A percentile compares a stretch with the other conserved stretches of the same genome.
phyloP scores from a whole-genome alignment of 306 rosid genomes.

The Quercus mongolica region DNA sequence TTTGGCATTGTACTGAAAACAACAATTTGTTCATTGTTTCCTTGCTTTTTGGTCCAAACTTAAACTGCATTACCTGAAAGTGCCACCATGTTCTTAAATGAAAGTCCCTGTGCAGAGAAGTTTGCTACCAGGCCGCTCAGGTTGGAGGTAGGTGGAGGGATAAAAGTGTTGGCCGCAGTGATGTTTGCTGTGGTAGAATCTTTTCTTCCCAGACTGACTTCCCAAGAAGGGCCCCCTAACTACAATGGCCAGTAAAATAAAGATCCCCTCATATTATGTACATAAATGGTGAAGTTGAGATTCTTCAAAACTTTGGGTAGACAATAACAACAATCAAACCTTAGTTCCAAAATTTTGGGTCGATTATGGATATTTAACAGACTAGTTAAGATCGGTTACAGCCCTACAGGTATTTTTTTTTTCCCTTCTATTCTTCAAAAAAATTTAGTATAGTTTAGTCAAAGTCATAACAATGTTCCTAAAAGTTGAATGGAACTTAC shows the following conservation, averaged over 20 bases:
- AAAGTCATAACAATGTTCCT: background rate
- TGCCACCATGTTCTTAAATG: constrained; percentile 46
- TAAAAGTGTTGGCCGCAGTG: constrained; percentile 35
- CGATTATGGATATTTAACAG: too few relatives aligned
- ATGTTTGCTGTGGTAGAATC: constrained; percentile 57
- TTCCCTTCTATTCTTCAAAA: too few relatives aligned
- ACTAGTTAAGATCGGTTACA: too few relatives aligned
- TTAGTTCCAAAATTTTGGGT: too few relatives aligned
- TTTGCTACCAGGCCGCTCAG: constrained; percentile 25
- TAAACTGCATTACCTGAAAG: constrained; percentile 42
- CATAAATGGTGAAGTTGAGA: too few relatives aligned
- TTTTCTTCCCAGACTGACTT: constrained; percentile 56
- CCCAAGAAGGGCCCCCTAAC: constrained; percentile 66
- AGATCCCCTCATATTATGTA: background rate
- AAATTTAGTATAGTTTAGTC: too few relatives aligned
- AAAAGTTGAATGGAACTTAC: constrained; percentile 20
- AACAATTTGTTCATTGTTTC: background rate
- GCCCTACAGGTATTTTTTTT: too few relatives aligned
- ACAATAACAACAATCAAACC: too few relatives aligned
- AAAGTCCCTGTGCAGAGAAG: constrained; percentile 46
- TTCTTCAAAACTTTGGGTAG: too few relatives aligned
- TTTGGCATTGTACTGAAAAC: background rate
- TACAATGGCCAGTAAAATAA: constrained; percentile 16
- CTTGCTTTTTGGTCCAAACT: background rate
- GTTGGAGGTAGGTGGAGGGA: constrained; percentile 33